Evolutionary conservation across 306 rosid genomes (phyloP).

Genomic region (Cyclanthera cordifolia): DNA sequence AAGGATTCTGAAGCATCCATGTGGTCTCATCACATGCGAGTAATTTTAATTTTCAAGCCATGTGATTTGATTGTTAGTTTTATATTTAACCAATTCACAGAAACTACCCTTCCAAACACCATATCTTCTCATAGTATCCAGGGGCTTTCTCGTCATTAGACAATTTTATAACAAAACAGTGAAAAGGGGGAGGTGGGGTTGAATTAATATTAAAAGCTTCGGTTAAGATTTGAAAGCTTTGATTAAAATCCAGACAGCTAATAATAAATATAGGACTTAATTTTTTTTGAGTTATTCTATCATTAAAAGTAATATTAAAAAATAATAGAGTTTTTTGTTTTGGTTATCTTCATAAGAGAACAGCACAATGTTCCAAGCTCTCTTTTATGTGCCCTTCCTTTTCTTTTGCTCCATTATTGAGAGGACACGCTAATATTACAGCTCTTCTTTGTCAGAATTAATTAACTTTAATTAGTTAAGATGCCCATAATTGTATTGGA

Average conservation of each 20-base stretch:
- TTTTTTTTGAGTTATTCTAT: conserved; percentile 50
- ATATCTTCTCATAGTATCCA: conserved; percentile 23
- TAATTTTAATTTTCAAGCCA: conserved; percentile 41
- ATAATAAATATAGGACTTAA: conserved; percentile 40
- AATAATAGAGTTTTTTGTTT: conserved; percentile 24
- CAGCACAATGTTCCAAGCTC: conserved; percentile 36
- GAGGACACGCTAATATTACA: conserved; percentile 48
- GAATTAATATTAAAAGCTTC: conserved; percentile 36
- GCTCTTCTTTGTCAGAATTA: conserved; percentile 23
- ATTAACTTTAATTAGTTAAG: background rate
- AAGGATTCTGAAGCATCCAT: conserved; percentile 48
- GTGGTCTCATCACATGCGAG: conserved; percentile 76
- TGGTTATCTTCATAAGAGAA: conserved; percentile 24
- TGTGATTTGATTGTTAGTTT: conserved; percentile 49
- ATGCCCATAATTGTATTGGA: conserved; percentile 21
- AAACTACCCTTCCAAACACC: conserved; percentile 2
- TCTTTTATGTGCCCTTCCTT: conserved; percentile 40
- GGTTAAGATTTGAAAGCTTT: conserved; percentile 57
- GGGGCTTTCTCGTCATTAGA: conserved; percentile 26
- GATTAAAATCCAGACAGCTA: conserved; percentile 72
- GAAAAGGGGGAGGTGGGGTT: background rate
- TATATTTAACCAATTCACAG: background rate
- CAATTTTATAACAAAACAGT: conserved; percentile 14
- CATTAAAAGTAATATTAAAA: conserved; percentile 13
- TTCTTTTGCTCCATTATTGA: conserved; percentile 24